Conservation (phyloP, 495 filamentous ascomycete species). For the Trichoderma orchidacearum region DNA sequence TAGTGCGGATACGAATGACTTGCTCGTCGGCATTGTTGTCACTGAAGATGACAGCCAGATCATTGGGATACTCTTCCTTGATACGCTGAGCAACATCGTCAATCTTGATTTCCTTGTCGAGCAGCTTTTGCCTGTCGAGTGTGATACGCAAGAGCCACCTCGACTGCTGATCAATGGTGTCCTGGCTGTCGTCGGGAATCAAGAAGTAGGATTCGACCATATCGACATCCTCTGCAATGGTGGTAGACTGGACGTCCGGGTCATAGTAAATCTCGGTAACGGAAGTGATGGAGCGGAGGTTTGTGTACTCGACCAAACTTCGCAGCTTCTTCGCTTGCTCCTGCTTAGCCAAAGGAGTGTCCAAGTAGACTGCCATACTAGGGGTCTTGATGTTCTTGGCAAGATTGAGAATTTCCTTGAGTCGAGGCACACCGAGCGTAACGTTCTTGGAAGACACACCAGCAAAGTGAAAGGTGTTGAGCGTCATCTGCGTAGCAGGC, state of each 20-base stretch:
- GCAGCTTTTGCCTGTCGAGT: constrained; percentile 81
- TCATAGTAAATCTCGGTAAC: constrained; percentile 96
- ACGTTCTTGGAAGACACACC: constrained; percentile 99
- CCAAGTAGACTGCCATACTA: constrained; percentile 87
- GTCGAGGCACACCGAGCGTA: constrained; percentile 93
- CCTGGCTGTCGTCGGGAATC: constrained; percentile 69
- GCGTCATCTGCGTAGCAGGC: constrained; percentile 96
- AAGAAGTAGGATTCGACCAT: constrained; percentile 97
- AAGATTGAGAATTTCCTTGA: constrained; percentile 98
- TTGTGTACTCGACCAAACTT: constrained; percentile 89
- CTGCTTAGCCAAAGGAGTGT: constrained; percentile 44
- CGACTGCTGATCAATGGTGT: constrained; percentile 64
- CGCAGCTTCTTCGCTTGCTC: constrained; percentile 76
- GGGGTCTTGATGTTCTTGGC: constrained; percentile 97
- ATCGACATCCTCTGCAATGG: constrained; percentile 75
- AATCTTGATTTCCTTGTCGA: constrained; percentile 86
- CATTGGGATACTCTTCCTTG: constrained; percentile 73
- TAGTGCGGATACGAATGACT: constrained; percentile 83
- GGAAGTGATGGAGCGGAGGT: constrained; percentile 76
- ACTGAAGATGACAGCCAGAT: constrained; percentile 88
- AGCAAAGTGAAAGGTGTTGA: constrained; percentile 99
- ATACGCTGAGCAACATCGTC: constrained; percentile 85
- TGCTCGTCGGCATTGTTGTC: constrained; percentile 96
- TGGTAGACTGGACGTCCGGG: constrained; percentile 73
- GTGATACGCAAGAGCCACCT: constrained; percentile 91